These are phyloP conservation scores for Penicillium angulare DNA, from an alignment of 495 filamentous ascomycete species.

Conservation along the genomic window DNA sequence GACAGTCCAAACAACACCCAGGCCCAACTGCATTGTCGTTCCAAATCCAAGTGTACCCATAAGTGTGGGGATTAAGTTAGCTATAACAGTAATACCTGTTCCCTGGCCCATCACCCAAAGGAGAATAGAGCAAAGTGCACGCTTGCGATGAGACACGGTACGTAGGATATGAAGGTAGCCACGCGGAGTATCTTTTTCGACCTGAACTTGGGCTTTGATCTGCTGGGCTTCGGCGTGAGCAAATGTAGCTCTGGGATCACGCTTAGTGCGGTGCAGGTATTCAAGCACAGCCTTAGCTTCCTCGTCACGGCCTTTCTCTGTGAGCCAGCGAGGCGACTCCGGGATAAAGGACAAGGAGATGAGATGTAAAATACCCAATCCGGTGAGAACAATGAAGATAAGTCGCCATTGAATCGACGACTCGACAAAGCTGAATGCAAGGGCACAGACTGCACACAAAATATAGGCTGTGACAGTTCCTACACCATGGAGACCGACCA, in stretches of 20 bases:
- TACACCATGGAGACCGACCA: slow-evolving; percentile 1
- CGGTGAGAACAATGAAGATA: background rate
- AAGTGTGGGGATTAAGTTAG: background rate
- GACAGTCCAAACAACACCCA: background rate
- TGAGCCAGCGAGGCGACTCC: slow-evolving; percentile 6
- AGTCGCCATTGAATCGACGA: background rate
- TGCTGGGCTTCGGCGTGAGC: slow-evolving; percentile 9
- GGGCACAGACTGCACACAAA: background rate
- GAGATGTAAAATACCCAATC: background rate
- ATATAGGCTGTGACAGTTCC: slow-evolving; percentile 1
- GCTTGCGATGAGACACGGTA: background rate
- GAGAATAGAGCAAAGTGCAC: background rate
- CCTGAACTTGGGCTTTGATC: slow-evolving; percentile 3
- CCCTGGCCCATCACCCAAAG: background rate
- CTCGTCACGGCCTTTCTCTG: background rate
- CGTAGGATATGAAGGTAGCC: slow-evolving; percentile 1
- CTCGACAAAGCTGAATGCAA: background rate
- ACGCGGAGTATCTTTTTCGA: slow-evolving; percentile 4
- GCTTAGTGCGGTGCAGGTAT: background rate
- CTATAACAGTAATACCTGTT: background rate
- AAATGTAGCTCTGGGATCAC: slow-evolving; percentile 1
- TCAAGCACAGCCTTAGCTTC: background rate
- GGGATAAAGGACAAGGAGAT: slow-evolving; percentile 3
- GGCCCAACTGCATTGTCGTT: background rate
- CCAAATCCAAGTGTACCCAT: background rate